Conservation (phyloP, 768 basidiomycete species). For the Collybiopsis luxurians region DNA sequence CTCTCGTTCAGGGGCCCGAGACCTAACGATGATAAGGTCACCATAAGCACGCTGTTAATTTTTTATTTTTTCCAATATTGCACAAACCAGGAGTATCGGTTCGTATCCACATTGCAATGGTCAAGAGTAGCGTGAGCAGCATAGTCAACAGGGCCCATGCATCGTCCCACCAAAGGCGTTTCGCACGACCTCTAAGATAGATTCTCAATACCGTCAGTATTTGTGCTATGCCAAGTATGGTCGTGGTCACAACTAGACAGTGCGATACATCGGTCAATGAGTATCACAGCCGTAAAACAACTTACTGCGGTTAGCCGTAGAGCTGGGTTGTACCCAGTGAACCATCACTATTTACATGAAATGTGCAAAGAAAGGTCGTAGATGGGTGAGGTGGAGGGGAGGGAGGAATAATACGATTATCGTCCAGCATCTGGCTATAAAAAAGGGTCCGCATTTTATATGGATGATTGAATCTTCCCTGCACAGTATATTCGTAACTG, state of each 20-base stretch:
- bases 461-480: not conserved
- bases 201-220: constrained; percentile 4
- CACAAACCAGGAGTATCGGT: constrained; percentile 5
- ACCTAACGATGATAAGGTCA: not conserved
- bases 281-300: not conserved
- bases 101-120: constrained; percentile 10
- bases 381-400: too few relatives aligned
- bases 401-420: not conserved
- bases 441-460: too few relatives aligned
- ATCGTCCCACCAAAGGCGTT: constrained; percentile 12
- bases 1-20: not conserved
- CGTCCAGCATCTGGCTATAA: not conserved
- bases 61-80: too few relatives aligned
- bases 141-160: constrained; percentile 9
- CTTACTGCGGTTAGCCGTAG: constrained; percentile 10
- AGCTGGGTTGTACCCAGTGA: constrained; percentile 10
- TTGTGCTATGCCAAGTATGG: constrained; percentile 5
- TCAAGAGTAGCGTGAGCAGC: not conserved
- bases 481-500: too few relatives aligned
- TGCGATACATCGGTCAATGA: too few relatives aligned
- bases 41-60: too few relatives aligned
- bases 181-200: not conserved
- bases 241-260: constrained; percentile 7
- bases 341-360: constrained; percentile 11
- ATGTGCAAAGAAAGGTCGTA: too few relatives aligned